Evolutionary conservation across 2,329 filamentous ascomycete species (phyloP), one percentile per base, ranked within the genome.

Genomic region (Xylaria multiplex): DNA sequence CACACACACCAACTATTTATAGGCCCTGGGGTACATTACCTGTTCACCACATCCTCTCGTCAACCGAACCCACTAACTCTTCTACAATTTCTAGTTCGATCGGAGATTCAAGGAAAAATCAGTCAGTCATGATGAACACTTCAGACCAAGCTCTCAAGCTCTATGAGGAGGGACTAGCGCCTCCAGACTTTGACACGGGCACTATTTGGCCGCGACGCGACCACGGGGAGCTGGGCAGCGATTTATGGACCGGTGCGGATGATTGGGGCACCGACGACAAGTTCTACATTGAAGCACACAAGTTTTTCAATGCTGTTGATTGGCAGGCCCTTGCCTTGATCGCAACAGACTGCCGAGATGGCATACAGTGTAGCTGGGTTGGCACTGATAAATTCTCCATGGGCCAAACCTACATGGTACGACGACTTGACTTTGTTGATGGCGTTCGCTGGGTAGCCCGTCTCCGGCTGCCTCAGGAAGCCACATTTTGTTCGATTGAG

Each of bases 371-470:
- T 42, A 55, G 16, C 16, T 65, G 54, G 14, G 19, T 24, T 32
- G 45, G 42, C n/a, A 2, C 48, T 24, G 50, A 56, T 5, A 14
- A 11, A 32, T 59, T 52, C 13, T 55, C 59, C 9, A 11, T 63
- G 32, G 64, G 59, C 3, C 55, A 63, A 6, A 55, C 45, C 35
- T 64, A 66, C 37, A 54, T 66, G 55, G 64, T 63, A 13, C 64
- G 64, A 11, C 60, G 49, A 16, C 53, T 66, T 22, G 55, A 54
- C 22, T 66, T 66, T 22, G 35, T 14, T 16, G 64, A 66, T 48
- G 54, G 55, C 16, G 60, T 66, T 48, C 22, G 48, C 32, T 66
- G 59, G 64, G 56, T 64, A 14, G 64, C 55, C n/a, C 35, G 64
- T 14, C 24, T 66, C 3, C 40, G 53, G 42, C 32, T 66, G 35